Evolutionary conservation across 1,139 yeast genomes (phyloP), one percentile per base, ranked within the genome.

Genomic region (Yamadazyma diospyri): DNA sequence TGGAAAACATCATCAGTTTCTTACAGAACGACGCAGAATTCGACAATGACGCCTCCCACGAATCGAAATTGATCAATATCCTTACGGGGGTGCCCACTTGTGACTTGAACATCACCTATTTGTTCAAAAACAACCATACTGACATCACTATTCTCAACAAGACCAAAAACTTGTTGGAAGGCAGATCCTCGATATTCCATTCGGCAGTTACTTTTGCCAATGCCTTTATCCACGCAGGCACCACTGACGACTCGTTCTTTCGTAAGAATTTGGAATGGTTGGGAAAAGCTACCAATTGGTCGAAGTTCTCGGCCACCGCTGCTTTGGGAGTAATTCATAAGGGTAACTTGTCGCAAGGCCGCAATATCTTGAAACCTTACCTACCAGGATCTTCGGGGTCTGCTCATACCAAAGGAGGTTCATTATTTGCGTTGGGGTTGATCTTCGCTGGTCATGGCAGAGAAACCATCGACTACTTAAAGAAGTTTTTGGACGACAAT

Each of bases 221-320:
- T 53, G 97, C 97, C 0, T 88, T 87, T 53, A 76, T 89, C 78
- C 96, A 89, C 59, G 89, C 94, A 20, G 98, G 98, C 41, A 94
- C 99, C 8, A 87, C 97, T 15, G 94, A 88, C 48, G 97, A 92
- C 57, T 79, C 92, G 2, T 92, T 92, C 53, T 85, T 92, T 61
- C 75, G 96, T 57, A 76, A 84, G 32, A 92, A 92, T 53, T 69
- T 89, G 48, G 97, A 92, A 51, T 94, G 97, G 97, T 71, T 92
- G 46, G 95, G 95, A 23, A 87, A 88, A 62, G 97, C 98, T 9
- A 82, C 94, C 32, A 89, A 89, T 60, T 92, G 99, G 99, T 89
- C 97, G 6, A 92, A 92, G 55, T 92, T 92, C 55, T 80, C 95
- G 1, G 97, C 98, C 5, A 92, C 98, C 19, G 98, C 98, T 13